Percentiles rank a stretch among this genome's conserved stretches.
phyloP scores from a whole-genome alignment of 1,139 yeast genomes.

The Suhomyces ambrosiae region DNA sequence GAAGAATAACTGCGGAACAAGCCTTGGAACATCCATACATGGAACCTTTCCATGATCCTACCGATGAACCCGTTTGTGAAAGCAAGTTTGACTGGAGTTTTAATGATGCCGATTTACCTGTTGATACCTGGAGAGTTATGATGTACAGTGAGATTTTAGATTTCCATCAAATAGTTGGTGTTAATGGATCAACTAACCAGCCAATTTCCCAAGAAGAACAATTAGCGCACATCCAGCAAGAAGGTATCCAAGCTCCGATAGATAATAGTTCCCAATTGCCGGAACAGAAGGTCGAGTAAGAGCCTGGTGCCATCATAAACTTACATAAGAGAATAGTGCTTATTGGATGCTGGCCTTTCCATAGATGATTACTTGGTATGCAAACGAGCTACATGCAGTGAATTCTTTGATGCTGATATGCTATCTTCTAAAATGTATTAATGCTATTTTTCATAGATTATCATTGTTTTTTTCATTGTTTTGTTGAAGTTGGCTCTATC shows the following conservation, averaged over 20 bases:
- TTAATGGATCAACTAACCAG: constrained; percentile 11
- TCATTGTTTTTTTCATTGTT: no score
- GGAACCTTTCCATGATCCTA: constrained; percentile 97
- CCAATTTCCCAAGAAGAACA: constrained; percentile 26
- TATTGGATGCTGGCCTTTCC: no score
- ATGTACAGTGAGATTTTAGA: constrained; percentile 97
- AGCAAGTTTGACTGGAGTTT: constrained; percentile 97
- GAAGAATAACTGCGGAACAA: constrained; percentile 89
- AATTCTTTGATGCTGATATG: no score
- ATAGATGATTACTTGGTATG: no score
- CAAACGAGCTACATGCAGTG: no score
- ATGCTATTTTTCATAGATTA: no score
- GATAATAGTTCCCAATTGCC: constrained; percentile 11
- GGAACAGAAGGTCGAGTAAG: constrained; percentile 26
- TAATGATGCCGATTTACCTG: constrained; percentile 96
- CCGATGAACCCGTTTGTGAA: constrained; percentile 94
- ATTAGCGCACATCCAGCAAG: constrained; percentile 34
- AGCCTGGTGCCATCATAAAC: no score
- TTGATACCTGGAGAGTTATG: constrained; percentile 98
- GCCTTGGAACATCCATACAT: constrained; percentile 89
- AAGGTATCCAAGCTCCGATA: constrained; percentile 32
- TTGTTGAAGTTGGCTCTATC: no score
- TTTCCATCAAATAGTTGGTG: constrained; percentile 78
- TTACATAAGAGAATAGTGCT: no score
- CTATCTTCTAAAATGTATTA: no score